Evolutionary conservation across 78 protist species (phyloP).

Genomic region (Capsaspora owczarzaki): DNA sequence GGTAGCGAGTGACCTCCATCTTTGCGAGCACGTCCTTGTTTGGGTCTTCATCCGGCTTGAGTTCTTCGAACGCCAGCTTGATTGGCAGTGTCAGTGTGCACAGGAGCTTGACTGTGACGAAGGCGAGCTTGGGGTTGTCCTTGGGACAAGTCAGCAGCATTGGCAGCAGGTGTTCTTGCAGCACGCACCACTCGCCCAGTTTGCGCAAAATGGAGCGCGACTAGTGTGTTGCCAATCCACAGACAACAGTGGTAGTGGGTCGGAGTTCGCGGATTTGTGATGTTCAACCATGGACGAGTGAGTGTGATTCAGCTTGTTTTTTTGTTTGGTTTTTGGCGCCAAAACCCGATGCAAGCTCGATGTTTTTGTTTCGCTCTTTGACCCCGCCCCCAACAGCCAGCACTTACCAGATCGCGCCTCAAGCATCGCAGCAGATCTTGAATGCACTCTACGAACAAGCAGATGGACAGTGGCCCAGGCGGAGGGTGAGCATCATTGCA

Average conservation of each 20-base stretch:
- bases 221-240: not conserved
- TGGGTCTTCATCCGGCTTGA: not conserved
- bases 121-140: not conserved
- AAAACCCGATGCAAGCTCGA: too few species aligned
- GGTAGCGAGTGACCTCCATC: not conserved
- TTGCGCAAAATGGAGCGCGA: not conserved
- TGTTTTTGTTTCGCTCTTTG: too few species aligned
- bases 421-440: too few species aligned
- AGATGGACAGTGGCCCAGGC: too few species aligned
- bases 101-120: not conserved
- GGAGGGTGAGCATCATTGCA: too few species aligned
- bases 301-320: too few species aligned
- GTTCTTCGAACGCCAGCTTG: not conserved
- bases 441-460: too few species aligned
- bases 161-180: not conserved
- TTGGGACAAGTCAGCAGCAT: not conserved
- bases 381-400: too few species aligned
- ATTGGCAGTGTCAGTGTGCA: not conserved
- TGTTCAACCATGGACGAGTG: too few species aligned
- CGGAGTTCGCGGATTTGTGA: not conserved
- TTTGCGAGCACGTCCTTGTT: not conserved
- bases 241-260: not conserved
- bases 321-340: too few species aligned
- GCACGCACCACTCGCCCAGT: not conserved
- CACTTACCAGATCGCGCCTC: too few species aligned